Conservation (phyloP, 2,329 filamentous ascomycete genomes). For the Microdochium bolleyi region DNA sequence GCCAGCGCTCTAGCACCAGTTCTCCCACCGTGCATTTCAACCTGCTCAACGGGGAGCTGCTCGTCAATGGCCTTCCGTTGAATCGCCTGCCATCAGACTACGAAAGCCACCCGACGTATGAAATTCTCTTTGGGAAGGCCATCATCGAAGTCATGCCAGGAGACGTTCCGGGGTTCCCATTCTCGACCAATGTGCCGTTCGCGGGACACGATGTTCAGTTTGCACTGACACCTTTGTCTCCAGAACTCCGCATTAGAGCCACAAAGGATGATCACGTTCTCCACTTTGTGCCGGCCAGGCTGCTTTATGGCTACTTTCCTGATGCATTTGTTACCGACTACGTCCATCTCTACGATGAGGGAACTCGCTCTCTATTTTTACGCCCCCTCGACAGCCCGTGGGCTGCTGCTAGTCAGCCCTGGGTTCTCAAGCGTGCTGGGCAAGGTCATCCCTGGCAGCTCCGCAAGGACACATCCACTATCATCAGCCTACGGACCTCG, state of each 20-base stretch:
- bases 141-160: slow-evolving; percentile 35
- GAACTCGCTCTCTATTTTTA: slow-evolving; percentile 20
- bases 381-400: slow-evolving; percentile 16
- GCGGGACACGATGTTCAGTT: slow-evolving; percentile 26
- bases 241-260: slow-evolving; percentile 24
- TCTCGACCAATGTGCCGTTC: slow-evolving; percentile 23
- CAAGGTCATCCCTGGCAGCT: slow-evolving; percentile 11
- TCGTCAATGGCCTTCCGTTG: slow-evolving; percentile 42
- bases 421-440: slow-evolving; percentile 9
- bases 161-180: slow-evolving; percentile 26
- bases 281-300: slow-evolving; percentile 16
- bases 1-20: slow-evolving; percentile 7
- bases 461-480: slow-evolving; percentile 4
- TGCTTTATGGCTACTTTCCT: slow-evolving; percentile 23
- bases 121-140: slow-evolving; percentile 31
- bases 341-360: slow-evolving; percentile 37
- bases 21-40: slow-evolving; percentile 31
- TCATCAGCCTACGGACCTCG: slow-evolving; percentile 25
- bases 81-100: slow-evolving; percentile 37
- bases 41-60: slow-evolving; percentile 39
- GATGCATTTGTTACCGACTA: slow-evolving; percentile 26
- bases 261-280: slow-evolving; percentile 1
- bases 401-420: slow-evolving; percentile 10
- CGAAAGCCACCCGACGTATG: slow-evolving; percentile 28
- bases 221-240: slow-evolving; percentile 7